These are phyloP conservation scores for carrot (Daucus carota) DNA, from an alignment of 129 eudicot genomes.

Conservation along the genomic window DNA sequence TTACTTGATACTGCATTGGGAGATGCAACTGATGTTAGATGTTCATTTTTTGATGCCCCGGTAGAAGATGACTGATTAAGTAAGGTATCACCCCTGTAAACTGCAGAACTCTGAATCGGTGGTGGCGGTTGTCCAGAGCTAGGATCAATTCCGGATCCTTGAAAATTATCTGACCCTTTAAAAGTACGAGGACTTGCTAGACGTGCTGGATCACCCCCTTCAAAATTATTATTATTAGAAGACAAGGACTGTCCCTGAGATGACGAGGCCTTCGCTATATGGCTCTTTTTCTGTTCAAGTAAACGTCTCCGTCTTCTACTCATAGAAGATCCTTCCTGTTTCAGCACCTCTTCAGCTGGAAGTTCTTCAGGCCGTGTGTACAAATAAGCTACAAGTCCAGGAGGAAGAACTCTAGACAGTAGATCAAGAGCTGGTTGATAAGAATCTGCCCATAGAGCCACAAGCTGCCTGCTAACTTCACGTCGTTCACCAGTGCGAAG, in stretches of 20 bases:
- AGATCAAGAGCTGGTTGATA: slow-evolving; percentile 95
- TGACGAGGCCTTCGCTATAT: slow-evolving; percentile 37
- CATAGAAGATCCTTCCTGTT: slow-evolving; percentile 51
- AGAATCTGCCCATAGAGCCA: slow-evolving; percentile 99
- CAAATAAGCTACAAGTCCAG: slow-evolving; percentile 97
- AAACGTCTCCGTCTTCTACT: slow-evolving; percentile 76
- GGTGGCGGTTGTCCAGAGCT: slow-evolving; percentile 29
- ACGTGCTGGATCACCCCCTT: slow-evolving; percentile 29
- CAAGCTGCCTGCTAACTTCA: slow-evolving; percentile 95
- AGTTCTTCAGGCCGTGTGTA: slow-evolving; percentile 67
- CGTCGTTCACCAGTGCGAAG: slow-evolving; percentile 80
- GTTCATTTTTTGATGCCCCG: slow-evolving; percentile 30
- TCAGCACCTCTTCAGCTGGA: slow-evolving; percentile 44
- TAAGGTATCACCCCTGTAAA: slow-evolving; percentile 43
- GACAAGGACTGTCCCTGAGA: slow-evolving; percentile 32
- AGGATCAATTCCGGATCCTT: slow-evolving; percentile 24
- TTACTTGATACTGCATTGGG: slow-evolving; percentile 28
- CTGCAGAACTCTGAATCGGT: slow-evolving; percentile 28
- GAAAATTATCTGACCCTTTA: slow-evolving; percentile 27
- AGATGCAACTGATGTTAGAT: slow-evolving; percentile 30
- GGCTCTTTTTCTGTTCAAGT: slow-evolving; percentile 75
- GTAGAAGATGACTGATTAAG: slow-evolving; percentile 25
- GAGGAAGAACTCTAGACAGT: slow-evolving; percentile 85
- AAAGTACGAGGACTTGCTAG: slow-evolving; percentile 25
- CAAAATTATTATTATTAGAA: slow-evolving; percentile 29